Conservation (phyloP, 495 filamentous ascomycete species). For the Tuber magnatum region DNA sequence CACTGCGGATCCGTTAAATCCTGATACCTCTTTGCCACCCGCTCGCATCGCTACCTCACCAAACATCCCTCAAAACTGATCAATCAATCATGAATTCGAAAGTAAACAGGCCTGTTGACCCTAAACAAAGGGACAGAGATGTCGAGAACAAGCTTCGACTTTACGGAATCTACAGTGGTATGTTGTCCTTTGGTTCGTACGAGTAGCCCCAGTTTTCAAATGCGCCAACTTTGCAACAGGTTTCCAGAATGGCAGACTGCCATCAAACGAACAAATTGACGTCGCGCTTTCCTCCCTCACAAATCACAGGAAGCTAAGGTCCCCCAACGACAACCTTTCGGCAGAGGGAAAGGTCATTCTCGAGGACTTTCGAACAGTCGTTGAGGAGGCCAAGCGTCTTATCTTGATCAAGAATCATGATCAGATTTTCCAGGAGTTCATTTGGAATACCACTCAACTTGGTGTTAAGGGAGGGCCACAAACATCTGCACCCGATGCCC, state of each 20-base stretch:
- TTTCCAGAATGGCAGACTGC: conserved; percentile 82
- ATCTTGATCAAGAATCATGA: conserved; percentile 94
- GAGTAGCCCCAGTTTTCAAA: conserved; percentile 3
- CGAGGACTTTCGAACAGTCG: conserved; percentile 68
- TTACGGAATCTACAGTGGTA: conserved; percentile 80
- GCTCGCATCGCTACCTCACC: neutral
- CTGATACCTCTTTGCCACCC: conserved; percentile 5
- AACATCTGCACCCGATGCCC: conserved; percentile 54
- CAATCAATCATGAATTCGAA: conserved; percentile 33
- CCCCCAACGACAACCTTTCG: conserved; percentile 72
- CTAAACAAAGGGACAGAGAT: conserved; percentile 46
- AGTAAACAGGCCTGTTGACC: conserved; percentile 45
- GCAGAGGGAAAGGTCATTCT: conserved; percentile 71
- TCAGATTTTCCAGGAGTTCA: conserved; percentile 89
- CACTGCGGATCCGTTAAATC: neutral
- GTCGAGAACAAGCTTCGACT: conserved; percentile 92
- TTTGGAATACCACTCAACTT: conserved; percentile 81
- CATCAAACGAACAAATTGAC: conserved; percentile 96
- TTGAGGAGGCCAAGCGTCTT: conserved; percentile 78
- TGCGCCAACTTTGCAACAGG: conserved; percentile 48
- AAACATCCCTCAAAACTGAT: neutral
- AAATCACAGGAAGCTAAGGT: conserved; percentile 41
- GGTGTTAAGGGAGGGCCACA: conserved; percentile 48
- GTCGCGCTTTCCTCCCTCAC: conserved; percentile 81
- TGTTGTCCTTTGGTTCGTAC: conserved; percentile 21